Evolutionary conservation across 768 basidiomycete genomes (phyloP), one percentile per base, ranked within the genome.

Genomic region (Cystobasidium tubakii): DNA sequence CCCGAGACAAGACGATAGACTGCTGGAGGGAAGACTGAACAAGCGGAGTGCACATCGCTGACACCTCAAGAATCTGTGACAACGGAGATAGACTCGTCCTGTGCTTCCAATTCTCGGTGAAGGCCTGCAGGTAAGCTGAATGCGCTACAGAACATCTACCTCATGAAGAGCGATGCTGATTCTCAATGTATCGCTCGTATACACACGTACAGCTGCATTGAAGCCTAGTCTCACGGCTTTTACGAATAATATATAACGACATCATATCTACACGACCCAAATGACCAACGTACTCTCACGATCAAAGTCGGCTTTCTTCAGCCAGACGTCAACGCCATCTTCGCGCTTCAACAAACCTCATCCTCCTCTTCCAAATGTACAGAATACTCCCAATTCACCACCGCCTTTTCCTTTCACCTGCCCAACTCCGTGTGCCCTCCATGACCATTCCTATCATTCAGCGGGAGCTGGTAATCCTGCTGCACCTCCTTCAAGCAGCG

Each of bases 251-350:
- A 12, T 31, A 17, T 34, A 12, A 60, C 23, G 57, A 29, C 17
- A 6, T 39, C 12, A 29, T 21, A 15, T 34, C 2, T 15, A 31
- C 57, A 60, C 57, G 57, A 60, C 10, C 10, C 25, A 6, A 60
- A 60, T 34, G 33, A 60, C 57, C 10, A 27, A 34, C 25, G 21
- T 21, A 15, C 27, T 60, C 2, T 27, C 57, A 15, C 57, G 57
- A 60, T 60, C 57, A 60, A 60, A 60, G 23, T 60, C 57, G 6
- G 57, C 57, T 31, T 60, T 60, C 57, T 60, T 60, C 57, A 60
- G 29, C 27, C 25, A 29, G 29, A 60, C 57, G 12, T 60, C 57
- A 17, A 29, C 57, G 4, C 33, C 57, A 2, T 6, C 57, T 29
- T 60, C 57, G 6, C 57, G 33, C 25, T 27, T 60, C 33, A 23